These are phyloP conservation scores for Colletotrichum sp. DNA, from an alignment of 2,329 filamentous ascomycete species.

Conservation along the genomic window DNA sequence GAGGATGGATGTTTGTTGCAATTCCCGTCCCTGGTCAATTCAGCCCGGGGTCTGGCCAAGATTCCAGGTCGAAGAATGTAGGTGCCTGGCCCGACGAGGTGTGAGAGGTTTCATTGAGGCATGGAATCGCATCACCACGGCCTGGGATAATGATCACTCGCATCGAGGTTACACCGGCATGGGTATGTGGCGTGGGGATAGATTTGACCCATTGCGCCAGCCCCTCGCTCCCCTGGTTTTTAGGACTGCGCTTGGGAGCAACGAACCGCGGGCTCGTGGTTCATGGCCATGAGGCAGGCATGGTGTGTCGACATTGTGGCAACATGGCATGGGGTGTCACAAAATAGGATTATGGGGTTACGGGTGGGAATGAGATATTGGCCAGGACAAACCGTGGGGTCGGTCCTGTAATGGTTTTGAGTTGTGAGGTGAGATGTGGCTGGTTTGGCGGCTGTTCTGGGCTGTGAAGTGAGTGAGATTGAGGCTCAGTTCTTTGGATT, in stretches of 20 bases:
- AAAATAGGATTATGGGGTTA: background rate
- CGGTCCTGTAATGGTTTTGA: background rate
- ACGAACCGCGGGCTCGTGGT: background rate
- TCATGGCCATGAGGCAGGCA: background rate
- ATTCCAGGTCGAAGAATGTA: background rate
- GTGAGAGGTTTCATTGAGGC: background rate
- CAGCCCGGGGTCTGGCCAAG: background rate
- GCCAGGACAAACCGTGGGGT: background rate
- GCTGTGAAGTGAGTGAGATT: background rate
- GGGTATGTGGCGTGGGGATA: background rate
- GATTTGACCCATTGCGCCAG: no score
- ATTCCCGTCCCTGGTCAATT: background rate
- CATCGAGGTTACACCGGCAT: background rate
- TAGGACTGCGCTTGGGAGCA: background rate
- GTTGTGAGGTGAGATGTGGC: conserved; percentile 17
- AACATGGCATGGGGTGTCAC: background rate
- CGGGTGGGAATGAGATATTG: background rate
- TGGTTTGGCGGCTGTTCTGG: background rate
- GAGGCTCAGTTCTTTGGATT: conserved; percentile 9
- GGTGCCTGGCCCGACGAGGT: background rate
- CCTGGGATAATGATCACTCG: background rate
- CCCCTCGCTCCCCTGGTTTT: background rate
- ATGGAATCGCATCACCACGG: background rate
- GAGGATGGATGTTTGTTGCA: background rate
- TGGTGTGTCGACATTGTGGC: background rate